Evolutionary conservation across 23 red algal species (phyloP).

Genomic region (Agarophyton chilense): DNA sequence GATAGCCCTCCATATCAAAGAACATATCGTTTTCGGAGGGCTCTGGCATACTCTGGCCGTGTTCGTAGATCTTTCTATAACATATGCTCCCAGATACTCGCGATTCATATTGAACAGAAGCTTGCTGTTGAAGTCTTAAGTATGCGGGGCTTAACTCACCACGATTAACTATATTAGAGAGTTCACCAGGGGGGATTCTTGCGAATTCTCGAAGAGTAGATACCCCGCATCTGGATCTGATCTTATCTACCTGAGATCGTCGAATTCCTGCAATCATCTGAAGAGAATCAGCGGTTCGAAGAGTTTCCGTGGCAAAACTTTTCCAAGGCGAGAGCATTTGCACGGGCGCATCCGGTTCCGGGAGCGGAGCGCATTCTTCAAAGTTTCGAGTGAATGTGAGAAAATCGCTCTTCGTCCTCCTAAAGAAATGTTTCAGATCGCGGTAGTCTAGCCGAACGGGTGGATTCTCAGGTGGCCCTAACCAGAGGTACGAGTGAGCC

Average conservation of each 20-base stretch:
- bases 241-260: constrained; percentile 23
- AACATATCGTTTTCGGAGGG: constrained; percentile 48
- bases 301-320: constrained; percentile 20
- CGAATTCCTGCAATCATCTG: constrained; percentile 71
- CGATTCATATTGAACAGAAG: constrained; percentile 52
- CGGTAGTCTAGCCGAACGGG: background rate
- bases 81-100: constrained; percentile 9
- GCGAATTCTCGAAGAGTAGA: constrained; percentile 33
- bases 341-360: constrained; percentile 19
- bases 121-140: constrained; percentile 54
- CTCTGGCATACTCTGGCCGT: constrained; percentile 18
- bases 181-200: background rate
- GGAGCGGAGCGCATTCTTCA: background rate
- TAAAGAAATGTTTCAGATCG: constrained; percentile 1
- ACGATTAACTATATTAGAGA: background rate
- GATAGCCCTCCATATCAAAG: constrained; percentile 85
- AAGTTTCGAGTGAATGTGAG: constrained; percentile 24
- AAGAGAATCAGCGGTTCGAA: constrained; percentile 42
- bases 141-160: constrained; percentile 5
- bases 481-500: constrained; percentile 25
- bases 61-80: constrained; percentile 24
- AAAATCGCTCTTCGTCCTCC: constrained; percentile 27
- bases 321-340: constrained; percentile 51
- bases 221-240: constrained; percentile 9
- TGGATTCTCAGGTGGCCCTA: constrained; percentile 24